Conservation (phyloP, 2,329 filamentous ascomycete genomes). For the Ceratocystis ficicola region DNA sequence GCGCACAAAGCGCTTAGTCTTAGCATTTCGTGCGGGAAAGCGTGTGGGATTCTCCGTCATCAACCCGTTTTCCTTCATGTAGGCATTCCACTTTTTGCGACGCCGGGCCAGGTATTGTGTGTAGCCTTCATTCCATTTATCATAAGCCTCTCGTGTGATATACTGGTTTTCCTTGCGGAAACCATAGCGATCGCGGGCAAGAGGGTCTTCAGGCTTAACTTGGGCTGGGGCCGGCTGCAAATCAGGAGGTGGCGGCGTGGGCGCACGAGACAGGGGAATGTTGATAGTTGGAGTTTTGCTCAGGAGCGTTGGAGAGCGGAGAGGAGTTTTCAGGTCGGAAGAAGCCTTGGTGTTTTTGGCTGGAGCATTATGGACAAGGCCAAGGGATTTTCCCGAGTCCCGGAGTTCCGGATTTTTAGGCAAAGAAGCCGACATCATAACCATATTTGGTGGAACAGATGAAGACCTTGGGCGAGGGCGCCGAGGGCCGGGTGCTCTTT, state of each 20-base stretch:
- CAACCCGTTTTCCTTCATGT: constrained; percentile 65
- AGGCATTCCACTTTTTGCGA: constrained; percentile 66
- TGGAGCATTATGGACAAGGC: constrained; percentile 23
- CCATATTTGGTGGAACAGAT: constrained; percentile 29
- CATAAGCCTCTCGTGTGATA: constrained; percentile 63
- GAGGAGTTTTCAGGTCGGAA: constrained; percentile 7
- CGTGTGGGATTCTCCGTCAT: constrained; percentile 57
- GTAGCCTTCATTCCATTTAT: constrained; percentile 68
- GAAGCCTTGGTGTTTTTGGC: background rate
- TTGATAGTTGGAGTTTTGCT: constrained; percentile 20
- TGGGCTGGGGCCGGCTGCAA: constrained; percentile 27
- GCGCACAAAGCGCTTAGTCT: constrained; percentile 78
- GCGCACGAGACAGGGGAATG: constrained; percentile 21
- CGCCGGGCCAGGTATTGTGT: constrained; percentile 61
- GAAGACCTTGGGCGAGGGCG: constrained; percentile 25
- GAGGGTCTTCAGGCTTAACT: constrained; percentile 37
- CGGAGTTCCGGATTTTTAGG: constrained; percentile 31
- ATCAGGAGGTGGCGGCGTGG: constrained; percentile 23
- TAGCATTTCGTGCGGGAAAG: constrained; percentile 69
- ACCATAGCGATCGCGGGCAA: constrained; percentile 66
- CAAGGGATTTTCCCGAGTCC: constrained; percentile 41
- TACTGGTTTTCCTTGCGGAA: constrained; percentile 83
- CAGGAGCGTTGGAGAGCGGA: constrained; percentile 21
- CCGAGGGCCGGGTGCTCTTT: constrained; percentile 8
- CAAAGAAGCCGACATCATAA: constrained; percentile 21